Base-by-base conservation (phyloP, 352 stramenopile genomes). In the Phytopythium kandeliae region DNA sequence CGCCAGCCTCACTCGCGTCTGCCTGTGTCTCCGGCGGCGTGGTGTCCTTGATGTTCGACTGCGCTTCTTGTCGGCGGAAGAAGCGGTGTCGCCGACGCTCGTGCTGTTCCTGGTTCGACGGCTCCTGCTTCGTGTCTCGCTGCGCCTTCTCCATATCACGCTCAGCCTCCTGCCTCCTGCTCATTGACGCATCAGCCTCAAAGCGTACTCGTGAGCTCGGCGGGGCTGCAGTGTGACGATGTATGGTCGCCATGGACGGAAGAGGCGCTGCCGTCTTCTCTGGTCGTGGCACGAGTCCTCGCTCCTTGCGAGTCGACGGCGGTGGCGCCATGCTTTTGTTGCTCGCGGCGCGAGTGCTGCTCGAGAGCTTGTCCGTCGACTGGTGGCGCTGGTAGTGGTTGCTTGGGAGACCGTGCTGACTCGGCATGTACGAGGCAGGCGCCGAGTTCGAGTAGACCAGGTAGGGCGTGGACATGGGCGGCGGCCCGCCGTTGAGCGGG, bases 391-490 rank as follows among this genome's bases (percentile, higher is more conserved):
- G n/a, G 38, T 48, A 49, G 16, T 41, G 17, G 26, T 33, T 48
- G 7, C 37, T 33, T 1, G 38, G 40, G 10, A 21, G 28, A 21
- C 37, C 37, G 31, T 31, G 38, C 4, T 25, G 38, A 8, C 50
- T 55, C 13, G 50, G 35, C 1, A 33, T 21, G 50, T 55, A 48
- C 34, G 52, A 47, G 31, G 55, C 61, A 9, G 57, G 57, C 2
- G 43, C 34, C 0, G 67, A 65, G 26, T 34, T 68, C 3, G 71
- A 74, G 25, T 73, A 79, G 17, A 74, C 66, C 42, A 83, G 57
- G 43, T 68, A 82, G 0, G 71, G 71, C 30, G 71, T 68, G 0
- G 71, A 71, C 58, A 76, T 69, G 12, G 68, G 62, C 7, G 65
- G 55, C 12, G 71, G 63, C 0, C 62, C 65, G 11, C 64, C 67